phyloP scores from a whole-genome alignment of 2,329 filamentous ascomycete genomes.

The Fusarium burgessii region DNA sequence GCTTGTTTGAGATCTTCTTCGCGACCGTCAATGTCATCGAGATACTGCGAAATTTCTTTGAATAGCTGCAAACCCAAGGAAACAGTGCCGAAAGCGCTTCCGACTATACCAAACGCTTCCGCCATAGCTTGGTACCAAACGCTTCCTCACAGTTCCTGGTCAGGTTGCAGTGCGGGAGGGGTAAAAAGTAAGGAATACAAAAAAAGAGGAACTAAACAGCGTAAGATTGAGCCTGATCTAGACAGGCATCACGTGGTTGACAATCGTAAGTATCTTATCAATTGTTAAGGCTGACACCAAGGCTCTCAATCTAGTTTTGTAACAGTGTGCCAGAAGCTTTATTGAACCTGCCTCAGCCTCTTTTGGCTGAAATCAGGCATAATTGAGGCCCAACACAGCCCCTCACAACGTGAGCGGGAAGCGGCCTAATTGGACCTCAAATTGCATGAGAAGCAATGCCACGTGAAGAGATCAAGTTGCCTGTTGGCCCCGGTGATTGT shows the following conservation, averaged over 20 bases:
- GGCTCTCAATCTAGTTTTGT: too few relatives aligned
- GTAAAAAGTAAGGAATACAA: accelerated
- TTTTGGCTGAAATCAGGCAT: background rate
- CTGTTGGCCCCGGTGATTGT: too few relatives aligned
- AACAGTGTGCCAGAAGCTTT: too few relatives aligned
- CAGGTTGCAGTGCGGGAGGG: too few relatives aligned
- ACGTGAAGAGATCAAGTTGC: too few relatives aligned
- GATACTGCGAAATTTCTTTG: background rate
- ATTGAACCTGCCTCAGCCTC: too few relatives aligned
- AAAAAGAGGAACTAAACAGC: accelerated
- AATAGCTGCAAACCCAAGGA: background rate
- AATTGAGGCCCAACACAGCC: background rate
- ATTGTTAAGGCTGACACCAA: background rate
- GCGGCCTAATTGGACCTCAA: background rate
- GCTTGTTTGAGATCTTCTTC: background rate
- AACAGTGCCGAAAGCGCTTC: background rate
- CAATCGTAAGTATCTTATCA: too few relatives aligned
- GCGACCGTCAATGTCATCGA: background rate
- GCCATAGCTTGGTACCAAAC: too few relatives aligned
- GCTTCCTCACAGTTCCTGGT: too few relatives aligned
- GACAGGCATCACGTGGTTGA: background rate
- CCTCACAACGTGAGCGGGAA: too few relatives aligned
- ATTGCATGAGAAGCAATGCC: too few relatives aligned
- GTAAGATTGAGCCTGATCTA: accelerated
- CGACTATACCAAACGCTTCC: background rate